Evolutionary conservation across 345 rosid species (phyloP), one percentile per base, ranked within the genome.

Genomic region (Fremontodendron californicum): DNA sequence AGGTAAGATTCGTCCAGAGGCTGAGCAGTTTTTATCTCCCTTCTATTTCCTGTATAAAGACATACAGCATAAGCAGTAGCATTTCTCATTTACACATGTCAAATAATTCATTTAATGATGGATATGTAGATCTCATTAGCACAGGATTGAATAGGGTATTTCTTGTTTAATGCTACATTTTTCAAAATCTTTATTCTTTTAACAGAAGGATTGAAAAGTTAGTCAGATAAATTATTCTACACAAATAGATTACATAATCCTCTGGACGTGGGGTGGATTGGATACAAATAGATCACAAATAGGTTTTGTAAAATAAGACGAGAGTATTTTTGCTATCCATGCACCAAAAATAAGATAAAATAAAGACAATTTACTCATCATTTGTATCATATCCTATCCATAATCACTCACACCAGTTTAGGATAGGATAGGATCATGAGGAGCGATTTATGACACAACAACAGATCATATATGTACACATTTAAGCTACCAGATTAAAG

Each of bases 21-120:
- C 55, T 72, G 80, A 54, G 81, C 29, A 37, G 68, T 57, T 77
- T 77, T 78, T 48, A 5, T 68, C 65, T 78, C 86, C 65, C 63
- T 73, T 65, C 48, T 71, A 73, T 66, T 75, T 72, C 83, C 90
- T 89, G 82, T 37, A 71, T 15, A 60, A 76, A 64, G 69, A 61
- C 55, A 37, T 52, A 69, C 39, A 65, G 43, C 31, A 39, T 43
- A 33, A 79, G 82, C 75, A 76, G 57, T 45, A 42, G 10, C 19
- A 11, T 40, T 40, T 40, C 71, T 11, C 71, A 66, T 66, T 45
- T 21, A 23, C 4, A 7, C 31, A 67, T 23, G 33, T 23, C 48
- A 19, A 19, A 65, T 65, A 19, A 5, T 39, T 65, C 6, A n/a
- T 39, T n/a, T 33, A 63, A 63, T 63, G 68, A 15, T 15, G 40